phyloP scores from a whole-genome alignment of 176 grass and related monocot genomes.

The Carex scoparia region DNA sequence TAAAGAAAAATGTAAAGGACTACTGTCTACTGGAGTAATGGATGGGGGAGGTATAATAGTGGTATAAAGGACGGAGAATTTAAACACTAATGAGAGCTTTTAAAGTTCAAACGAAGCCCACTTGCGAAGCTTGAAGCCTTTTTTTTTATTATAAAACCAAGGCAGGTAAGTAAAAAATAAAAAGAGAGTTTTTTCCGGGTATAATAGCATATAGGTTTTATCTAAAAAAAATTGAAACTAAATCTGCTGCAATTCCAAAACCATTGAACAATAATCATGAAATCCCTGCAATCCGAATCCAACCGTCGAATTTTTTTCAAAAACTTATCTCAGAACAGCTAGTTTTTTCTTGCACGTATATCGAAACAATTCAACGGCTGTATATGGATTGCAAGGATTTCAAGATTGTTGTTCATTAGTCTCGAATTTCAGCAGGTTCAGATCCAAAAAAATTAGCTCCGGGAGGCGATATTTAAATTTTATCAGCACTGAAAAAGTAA shows the following conservation, averaged over 20 bases:
- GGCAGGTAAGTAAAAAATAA: not conserved
- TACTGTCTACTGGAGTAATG: constrained; percentile 1
- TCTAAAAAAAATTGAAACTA: not conserved
- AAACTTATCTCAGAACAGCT: too few species aligned
- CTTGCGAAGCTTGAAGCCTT: constrained; percentile 4
- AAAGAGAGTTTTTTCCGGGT: not conserved
- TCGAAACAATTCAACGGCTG: too few species aligned
- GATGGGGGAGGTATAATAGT: not conserved
- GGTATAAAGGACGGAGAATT: constrained; percentile 6
- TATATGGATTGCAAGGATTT: too few species aligned
- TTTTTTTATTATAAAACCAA: not conserved
- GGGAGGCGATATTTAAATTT: not conserved
- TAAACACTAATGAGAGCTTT: not conserved
- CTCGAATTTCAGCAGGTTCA: too few species aligned
- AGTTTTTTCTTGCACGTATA: too few species aligned
- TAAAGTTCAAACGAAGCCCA: constrained; percentile 4
- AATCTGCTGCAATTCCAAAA: too few species aligned
- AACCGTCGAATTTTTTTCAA: too few species aligned
- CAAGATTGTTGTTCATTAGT: too few species aligned
- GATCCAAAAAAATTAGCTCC: too few species aligned
- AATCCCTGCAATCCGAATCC: too few species aligned
- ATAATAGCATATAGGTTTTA: not conserved
- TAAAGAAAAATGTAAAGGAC: not conserved
- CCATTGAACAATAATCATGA: too few species aligned
- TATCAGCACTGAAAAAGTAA: not conserved